Percentiles rank a stretch among this genome's conserved stretches.
phyloP scores from a whole-genome alignment of 2,329 filamentous ascomycete species.

The Colletotrichum navitas region DNA sequence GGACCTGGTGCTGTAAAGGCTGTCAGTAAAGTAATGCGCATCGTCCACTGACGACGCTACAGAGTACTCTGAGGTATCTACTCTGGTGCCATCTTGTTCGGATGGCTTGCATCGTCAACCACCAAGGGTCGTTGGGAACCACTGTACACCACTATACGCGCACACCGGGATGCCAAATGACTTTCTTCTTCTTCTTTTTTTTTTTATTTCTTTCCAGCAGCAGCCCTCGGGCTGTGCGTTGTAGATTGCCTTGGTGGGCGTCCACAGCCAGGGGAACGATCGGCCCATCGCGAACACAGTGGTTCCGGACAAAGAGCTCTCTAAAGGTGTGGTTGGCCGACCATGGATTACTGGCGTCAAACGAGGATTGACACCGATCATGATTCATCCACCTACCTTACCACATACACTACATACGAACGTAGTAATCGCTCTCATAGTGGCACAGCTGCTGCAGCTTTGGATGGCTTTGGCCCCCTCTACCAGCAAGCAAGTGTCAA shows the following conservation, averaged over 20 bases:
- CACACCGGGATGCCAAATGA: constrained; percentile 1
- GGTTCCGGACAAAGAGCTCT: background rate
- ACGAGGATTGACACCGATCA: constrained; percentile 20
- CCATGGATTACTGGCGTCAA: constrained; percentile 6
- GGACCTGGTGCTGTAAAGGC: constrained; percentile 3
- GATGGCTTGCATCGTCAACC: constrained; percentile 35
- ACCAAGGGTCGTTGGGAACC: background rate
- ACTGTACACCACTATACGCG: background rate
- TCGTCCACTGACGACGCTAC: constrained; percentile 2
- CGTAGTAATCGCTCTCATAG: background rate
- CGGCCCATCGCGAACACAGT: background rate
- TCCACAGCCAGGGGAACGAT: background rate
- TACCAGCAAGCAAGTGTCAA: constrained; percentile 11
- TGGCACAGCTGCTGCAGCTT: constrained; percentile 10
- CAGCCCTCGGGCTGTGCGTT: constrained; percentile 8
- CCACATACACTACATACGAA: background rate
- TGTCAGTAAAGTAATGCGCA: constrained; percentile 8
- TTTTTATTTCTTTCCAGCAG: background rate
- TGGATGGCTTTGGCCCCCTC: constrained; percentile 23
- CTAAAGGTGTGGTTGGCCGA: background rate
- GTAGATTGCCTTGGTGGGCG: background rate
- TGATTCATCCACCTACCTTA: constrained; percentile 11
- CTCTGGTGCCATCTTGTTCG: constrained; percentile 4
- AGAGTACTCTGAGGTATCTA: background rate
- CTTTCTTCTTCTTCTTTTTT: no score